phyloP scores from a whole-genome alignment of 345 rosid species.

The Psidium friedrichsthalianum region DNA sequence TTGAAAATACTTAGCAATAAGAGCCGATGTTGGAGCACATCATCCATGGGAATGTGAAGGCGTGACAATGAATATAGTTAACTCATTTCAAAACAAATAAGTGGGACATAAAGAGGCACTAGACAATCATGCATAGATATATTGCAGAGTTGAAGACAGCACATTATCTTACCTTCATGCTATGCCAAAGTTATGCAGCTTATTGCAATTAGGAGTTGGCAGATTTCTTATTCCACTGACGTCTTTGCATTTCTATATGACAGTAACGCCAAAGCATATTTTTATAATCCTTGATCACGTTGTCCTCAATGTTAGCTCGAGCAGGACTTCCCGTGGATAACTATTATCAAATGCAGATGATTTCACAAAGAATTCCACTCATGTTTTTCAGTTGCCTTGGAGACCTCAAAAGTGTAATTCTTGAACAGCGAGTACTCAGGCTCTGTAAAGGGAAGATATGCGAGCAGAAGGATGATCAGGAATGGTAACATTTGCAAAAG shows the following conservation, averaged over 20 bases:
- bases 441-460: slow-evolving; percentile 63
- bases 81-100: not conserved
- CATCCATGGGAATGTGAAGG: not conserved
- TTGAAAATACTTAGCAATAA: not conserved
- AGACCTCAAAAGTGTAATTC: slow-evolving; percentile 52
- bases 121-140: not conserved
- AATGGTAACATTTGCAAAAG: slow-evolving; percentile 65
- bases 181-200: slow-evolving; percentile 47
- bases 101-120: not conserved
- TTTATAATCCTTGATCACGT: slow-evolving; percentile 62
- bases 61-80: not conserved
- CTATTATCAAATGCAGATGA: slow-evolving; percentile 56
- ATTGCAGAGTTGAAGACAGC: not conserved
- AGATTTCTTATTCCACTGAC: slow-evolving; percentile 66
- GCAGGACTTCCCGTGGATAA: slow-evolving; percentile 59
- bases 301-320: slow-evolving; percentile 52
- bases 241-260: slow-evolving; percentile 62
- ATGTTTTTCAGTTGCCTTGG: slow-evolving; percentile 51
- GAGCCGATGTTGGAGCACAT: not conserved
- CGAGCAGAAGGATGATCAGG: slow-evolving; percentile 61
- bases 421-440: slow-evolving; percentile 62
- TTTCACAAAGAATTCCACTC: slow-evolving; percentile 64
- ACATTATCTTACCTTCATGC: slow-evolving; percentile 36
- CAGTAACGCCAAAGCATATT: slow-evolving; percentile 58
- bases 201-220: slow-evolving; percentile 69